Evolutionary conservation across 495 filamentous ascomycete genomes (phyloP).

Genomic region (Amniculicola lignicola): DNA sequence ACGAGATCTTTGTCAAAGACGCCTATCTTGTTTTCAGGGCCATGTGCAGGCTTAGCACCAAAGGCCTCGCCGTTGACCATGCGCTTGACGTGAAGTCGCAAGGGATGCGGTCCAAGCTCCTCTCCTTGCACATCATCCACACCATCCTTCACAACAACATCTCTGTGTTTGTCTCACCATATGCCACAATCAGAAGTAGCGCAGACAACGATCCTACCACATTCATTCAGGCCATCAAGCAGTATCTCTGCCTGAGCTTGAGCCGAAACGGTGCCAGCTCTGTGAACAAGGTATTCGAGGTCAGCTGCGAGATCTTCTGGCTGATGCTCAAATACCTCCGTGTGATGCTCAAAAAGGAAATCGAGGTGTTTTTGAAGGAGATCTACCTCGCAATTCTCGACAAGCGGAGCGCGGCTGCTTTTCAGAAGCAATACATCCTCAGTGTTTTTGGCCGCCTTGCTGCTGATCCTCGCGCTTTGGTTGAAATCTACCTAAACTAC

Average conservation of each 20-base stretch:
- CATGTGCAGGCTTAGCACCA: slow-evolving; percentile 96
- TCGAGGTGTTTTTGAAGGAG: slow-evolving; percentile 96
- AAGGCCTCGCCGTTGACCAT: slow-evolving; percentile 81
- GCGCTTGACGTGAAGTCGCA: slow-evolving; percentile 88
- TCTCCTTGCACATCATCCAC: slow-evolving; percentile 91
- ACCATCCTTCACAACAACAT: slow-evolving; percentile 91
- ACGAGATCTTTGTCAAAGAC: slow-evolving; percentile 94
- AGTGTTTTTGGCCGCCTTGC: slow-evolving; percentile 78
- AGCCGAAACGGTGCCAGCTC: slow-evolving; percentile 93
- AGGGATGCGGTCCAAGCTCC: slow-evolving; percentile 93
- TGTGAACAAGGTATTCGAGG: slow-evolving; percentile 86
- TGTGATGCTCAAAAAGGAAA: slow-evolving; percentile 95
- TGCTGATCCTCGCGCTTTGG: slow-evolving; percentile 79
- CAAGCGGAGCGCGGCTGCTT: slow-evolving; percentile 75
- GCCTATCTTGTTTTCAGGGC: slow-evolving; percentile 96
- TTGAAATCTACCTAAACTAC: slow-evolving; percentile 97
- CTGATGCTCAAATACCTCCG: slow-evolving; percentile 91
- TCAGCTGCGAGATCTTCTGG: slow-evolving; percentile 97
- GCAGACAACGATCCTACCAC: slow-evolving; percentile 79
- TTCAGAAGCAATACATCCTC: slow-evolving; percentile 91
- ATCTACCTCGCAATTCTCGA: slow-evolving; percentile 95
- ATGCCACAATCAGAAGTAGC: slow-evolving; percentile 84
- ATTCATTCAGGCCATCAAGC: slow-evolving; percentile 93
- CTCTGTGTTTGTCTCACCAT: slow-evolving; percentile 78
- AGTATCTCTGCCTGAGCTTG: slow-evolving; percentile 89